Evolutionary conservation across 257 asterid genomes (phyloP).

Genomic region (Plantago major): DNA sequence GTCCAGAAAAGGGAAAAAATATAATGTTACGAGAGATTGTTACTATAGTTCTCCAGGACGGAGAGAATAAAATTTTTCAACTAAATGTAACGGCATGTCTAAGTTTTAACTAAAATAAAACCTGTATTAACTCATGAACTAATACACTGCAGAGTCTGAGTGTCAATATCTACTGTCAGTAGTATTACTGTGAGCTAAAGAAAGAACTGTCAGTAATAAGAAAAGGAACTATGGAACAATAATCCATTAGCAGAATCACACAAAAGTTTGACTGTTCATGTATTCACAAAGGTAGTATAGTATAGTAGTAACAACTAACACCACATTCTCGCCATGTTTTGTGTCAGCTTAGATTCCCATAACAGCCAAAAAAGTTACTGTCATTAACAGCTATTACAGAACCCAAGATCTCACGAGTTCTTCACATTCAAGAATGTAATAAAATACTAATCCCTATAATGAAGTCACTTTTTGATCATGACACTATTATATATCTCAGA

Average conservation of each 20-base stretch:
- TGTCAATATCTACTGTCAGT: neutral
- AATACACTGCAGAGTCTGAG: neutral
- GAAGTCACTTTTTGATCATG: slow-evolving; percentile 22
- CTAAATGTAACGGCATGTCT: too few species aligned
- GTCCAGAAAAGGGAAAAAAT: too few species aligned
- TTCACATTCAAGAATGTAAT: neutral
- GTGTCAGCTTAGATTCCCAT: slow-evolving; percentile 41
- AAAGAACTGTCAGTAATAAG: neutral
- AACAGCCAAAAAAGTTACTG: slow-evolving; percentile 41
- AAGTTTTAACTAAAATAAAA: too few species aligned
- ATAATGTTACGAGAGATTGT: too few species aligned
- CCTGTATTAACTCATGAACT: too few species aligned
- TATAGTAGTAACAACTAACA: slow-evolving; percentile 17
- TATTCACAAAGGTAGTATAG: slow-evolving; percentile 19
- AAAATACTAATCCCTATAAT: neutral
- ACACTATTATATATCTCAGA: slow-evolving; percentile 18
- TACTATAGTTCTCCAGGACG: too few species aligned
- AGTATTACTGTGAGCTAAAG: too few species aligned
- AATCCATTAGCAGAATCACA: slow-evolving; percentile 6
- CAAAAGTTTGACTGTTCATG: slow-evolving; percentile 26
- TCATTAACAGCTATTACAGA: slow-evolving; percentile 46
- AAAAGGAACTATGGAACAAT: neutral
- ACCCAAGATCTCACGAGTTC: slow-evolving; percentile 65
- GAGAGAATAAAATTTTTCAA: too few species aligned
- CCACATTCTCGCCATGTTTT: slow-evolving; percentile 58